phyloP scores from a whole-genome alignment of 805 yeast species.

The Saturnispora kantuleensis region DNA sequence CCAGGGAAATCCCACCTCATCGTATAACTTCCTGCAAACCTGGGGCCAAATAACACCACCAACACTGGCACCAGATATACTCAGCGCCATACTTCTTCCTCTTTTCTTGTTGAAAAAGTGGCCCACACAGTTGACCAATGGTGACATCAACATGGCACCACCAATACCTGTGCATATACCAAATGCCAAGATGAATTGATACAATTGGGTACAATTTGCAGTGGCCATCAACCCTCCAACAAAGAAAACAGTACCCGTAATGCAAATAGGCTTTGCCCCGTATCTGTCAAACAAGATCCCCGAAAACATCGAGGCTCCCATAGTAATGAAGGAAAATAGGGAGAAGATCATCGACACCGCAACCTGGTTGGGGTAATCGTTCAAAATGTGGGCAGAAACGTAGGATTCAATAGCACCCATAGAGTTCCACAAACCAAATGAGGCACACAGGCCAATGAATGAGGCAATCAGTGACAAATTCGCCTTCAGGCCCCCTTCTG shows the following conservation, averaged over 20 bases:
- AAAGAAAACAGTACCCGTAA: slow-evolving; percentile 29
- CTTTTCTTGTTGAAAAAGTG: slow-evolving; percentile 54
- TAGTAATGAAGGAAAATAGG: slow-evolving; percentile 35
- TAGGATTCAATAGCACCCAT: slow-evolving; percentile 62
- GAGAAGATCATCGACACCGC: slow-evolving; percentile 67
- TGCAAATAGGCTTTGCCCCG: slow-evolving; percentile 32
- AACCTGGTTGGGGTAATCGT: slow-evolving; percentile 31
- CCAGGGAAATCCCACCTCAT: slow-evolving; percentile 48
- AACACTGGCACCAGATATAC: slow-evolving; percentile 49
- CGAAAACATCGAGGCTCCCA: slow-evolving; percentile 31
- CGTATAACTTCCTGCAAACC: slow-evolving; percentile 40
- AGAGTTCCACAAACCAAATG: slow-evolving; percentile 58
- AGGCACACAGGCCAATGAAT: slow-evolving; percentile 44
- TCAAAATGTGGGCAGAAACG: slow-evolving; percentile 43
- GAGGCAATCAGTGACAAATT: slow-evolving; percentile 39
- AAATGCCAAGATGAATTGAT: slow-evolving; percentile 44
- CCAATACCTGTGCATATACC: slow-evolving; percentile 39
- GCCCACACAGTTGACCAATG: slow-evolving; percentile 40
- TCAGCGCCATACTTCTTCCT: slow-evolving; percentile 40
- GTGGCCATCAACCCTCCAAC: slow-evolving; percentile 35
- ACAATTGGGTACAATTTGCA: slow-evolving; percentile 33
- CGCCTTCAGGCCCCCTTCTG: slow-evolving; percentile 53
- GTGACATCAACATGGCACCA: slow-evolving; percentile 34
- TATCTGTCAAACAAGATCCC: slow-evolving; percentile 38
- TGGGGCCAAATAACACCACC: slow-evolving; percentile 51